Evolutionary conservation across 371 early-diverging fungal species (phyloP).

Genomic region (Apophysomyces elegans): DNA sequence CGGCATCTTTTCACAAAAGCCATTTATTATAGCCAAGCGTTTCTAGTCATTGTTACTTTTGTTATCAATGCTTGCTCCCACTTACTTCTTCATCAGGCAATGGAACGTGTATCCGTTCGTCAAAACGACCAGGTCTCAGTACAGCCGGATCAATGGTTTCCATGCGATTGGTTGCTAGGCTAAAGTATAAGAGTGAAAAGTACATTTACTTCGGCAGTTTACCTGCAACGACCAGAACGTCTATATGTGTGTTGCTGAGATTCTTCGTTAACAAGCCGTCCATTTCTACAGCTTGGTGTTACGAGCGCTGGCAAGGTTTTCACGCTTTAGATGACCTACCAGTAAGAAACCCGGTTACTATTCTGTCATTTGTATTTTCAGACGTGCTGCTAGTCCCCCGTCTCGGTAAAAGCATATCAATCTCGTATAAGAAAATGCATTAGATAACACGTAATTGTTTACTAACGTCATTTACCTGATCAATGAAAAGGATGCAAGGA

Average conservation of each 20-base stretch:
- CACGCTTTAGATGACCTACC: conserved; percentile 46
- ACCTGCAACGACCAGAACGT: conserved; percentile 78
- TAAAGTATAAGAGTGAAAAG: neutral
- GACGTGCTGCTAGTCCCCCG: conserved; percentile 72
- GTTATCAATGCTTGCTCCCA: neutral
- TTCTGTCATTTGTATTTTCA: conserved; percentile 81
- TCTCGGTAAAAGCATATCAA: conserved; percentile 72
- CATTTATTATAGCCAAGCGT: conserved; percentile 58
- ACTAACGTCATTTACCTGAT: conserved; percentile 57
- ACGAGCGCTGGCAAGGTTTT: neutral
- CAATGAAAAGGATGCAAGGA: conserved; percentile 85
- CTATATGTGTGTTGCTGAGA: conserved; percentile 49
- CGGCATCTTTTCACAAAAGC: conserved; percentile 65
- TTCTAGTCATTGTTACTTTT: conserved; percentile 38
- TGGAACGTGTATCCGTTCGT: conserved; percentile 97
- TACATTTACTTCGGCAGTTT: conserved; percentile 20
- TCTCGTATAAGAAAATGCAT: conserved; percentile 38
- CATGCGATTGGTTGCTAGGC: conserved; percentile 63
- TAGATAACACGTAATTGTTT: neutral
- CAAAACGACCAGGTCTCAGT: conserved; percentile 98
- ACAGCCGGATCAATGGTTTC: conserved; percentile 94
- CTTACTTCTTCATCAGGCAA: conserved; percentile 79
- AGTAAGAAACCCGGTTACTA: conserved; percentile 79
- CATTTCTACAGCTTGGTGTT: conserved; percentile 63
- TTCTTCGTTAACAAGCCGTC: conserved; percentile 74